These are phyloP conservation scores for Rhodotorula toruloides DNA, from an alignment of 768 basidiomycete genomes.

Conservation along the genomic window DNA sequence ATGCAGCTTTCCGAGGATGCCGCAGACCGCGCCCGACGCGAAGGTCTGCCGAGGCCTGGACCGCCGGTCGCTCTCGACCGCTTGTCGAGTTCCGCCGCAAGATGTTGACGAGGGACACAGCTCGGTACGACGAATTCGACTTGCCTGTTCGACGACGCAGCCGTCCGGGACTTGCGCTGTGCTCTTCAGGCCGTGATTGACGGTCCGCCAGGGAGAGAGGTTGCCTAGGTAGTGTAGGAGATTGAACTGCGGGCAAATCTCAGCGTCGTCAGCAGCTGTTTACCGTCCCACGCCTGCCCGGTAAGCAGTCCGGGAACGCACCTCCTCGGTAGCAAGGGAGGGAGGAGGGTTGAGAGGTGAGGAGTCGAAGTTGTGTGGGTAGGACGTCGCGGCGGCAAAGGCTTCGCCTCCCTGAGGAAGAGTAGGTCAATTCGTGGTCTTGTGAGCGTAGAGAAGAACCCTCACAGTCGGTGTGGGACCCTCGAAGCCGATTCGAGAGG, in stretches of 20 bases:
- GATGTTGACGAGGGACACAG: neutral
- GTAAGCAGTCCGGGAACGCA: no score
- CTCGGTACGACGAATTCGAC: neutral
- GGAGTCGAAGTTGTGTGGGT: slow-evolving; percentile 22
- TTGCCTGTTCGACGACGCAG: slow-evolving; percentile 32
- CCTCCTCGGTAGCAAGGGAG: neutral
- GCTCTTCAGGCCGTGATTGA: slow-evolving; percentile 22
- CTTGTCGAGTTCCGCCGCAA: no score
- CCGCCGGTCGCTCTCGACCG: no score
- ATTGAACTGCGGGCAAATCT: slow-evolving; percentile 12
- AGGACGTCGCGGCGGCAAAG: slow-evolving; percentile 27
- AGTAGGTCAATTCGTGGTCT: neutral
- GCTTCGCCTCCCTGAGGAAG: slow-evolving; percentile 27
- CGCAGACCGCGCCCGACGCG: no score
- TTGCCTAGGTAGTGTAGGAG: slow-evolving; percentile 32
- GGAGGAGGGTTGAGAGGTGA: slow-evolving; percentile 26
- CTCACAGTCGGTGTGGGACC: slow-evolving; percentile 29
- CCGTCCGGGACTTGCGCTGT: slow-evolving; percentile 18
- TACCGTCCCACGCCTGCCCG: no score
- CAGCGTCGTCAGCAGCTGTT: neutral
- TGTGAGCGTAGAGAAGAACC: rapidly evolving
- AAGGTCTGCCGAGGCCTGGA: no score
- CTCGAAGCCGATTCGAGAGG: neutral
- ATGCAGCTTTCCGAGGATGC: no score
- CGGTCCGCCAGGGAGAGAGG: slow-evolving; percentile 32